Conservation (phyloP, 2,329 filamentous ascomycete species). For the Aspergillus texensis region DNA sequence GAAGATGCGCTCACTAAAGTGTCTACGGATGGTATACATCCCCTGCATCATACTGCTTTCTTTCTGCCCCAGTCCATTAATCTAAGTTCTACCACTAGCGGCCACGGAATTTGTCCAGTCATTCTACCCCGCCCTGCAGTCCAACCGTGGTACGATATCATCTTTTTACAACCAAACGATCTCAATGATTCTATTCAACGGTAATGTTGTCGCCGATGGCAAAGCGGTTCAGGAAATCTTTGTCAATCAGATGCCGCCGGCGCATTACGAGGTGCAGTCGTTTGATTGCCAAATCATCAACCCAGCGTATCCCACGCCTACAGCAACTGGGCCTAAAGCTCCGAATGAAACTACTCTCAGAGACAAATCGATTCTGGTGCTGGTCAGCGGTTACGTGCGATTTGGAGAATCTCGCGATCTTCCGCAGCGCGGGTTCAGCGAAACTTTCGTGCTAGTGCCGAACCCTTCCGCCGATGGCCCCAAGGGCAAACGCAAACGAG, state of each 20-base stretch:
- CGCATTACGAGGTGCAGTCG: slow-evolving; percentile 73
- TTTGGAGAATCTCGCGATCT: slow-evolving; percentile 65
- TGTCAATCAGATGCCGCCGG: slow-evolving; percentile 62
- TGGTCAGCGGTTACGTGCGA: slow-evolving; percentile 71
- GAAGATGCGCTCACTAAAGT: slow-evolving; percentile 44
- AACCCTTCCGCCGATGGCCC: slow-evolving; percentile 58
- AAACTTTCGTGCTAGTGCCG: slow-evolving; percentile 79
- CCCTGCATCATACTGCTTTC: background rate
- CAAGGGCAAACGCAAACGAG: slow-evolving; percentile 58
- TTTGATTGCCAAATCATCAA: slow-evolving; percentile 80
- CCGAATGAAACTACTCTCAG: slow-evolving; percentile 50
- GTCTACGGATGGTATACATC: slow-evolving; percentile 44
- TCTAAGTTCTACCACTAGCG: slow-evolving; percentile 49
- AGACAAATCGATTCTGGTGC: slow-evolving; percentile 72
- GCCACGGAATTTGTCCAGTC: slow-evolving; percentile 71
- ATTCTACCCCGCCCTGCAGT: slow-evolving; percentile 76
- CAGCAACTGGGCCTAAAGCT: slow-evolving; percentile 36
- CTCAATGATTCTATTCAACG: slow-evolving; percentile 78
- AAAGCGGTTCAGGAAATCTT: slow-evolving; percentile 70
- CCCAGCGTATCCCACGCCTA: slow-evolving; percentile 64
- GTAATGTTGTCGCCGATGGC: slow-evolving; percentile 65
- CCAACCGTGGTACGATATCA: slow-evolving; percentile 58
- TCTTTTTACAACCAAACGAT: slow-evolving; percentile 68
- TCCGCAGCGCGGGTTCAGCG: slow-evolving; percentile 71
- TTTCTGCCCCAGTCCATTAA: background rate